Percentiles rank a stretch among this genome's conserved stretches.
Conservation (phyloP, 2,329 filamentous ascomycete genomes). For the Periconia sp. region DNA sequence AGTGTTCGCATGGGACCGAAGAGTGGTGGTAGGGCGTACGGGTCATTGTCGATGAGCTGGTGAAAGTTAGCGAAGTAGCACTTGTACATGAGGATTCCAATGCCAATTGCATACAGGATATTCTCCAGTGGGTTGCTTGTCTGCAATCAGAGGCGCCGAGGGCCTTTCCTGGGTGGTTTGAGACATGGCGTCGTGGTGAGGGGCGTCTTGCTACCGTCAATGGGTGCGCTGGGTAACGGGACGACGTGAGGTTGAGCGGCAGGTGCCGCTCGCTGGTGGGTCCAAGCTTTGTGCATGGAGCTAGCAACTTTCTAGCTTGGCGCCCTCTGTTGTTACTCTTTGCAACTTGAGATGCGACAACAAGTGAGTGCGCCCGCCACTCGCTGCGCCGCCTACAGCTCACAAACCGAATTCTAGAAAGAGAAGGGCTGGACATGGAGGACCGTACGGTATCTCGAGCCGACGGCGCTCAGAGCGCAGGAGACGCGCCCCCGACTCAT, state of each 20-base stretch:
- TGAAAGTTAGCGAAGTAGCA: constrained; percentile 25
- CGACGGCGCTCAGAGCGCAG: constrained; percentile 18
- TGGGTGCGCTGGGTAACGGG: constrained; percentile 4
- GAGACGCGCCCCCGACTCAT: constrained; percentile 23
- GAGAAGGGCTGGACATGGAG: constrained; percentile 24
- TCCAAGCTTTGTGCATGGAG: constrained; percentile 9
- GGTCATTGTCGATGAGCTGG: constrained; percentile 98
- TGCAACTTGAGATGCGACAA: constrained; percentile 22
- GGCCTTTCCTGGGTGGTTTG: constrained; percentile 22
- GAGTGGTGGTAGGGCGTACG: constrained; percentile 62
- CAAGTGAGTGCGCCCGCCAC: constrained; percentile 26
- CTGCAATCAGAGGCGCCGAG: constrained; percentile 60
- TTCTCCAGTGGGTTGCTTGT: constrained; percentile 78
- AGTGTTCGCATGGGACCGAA: constrained; percentile 18
- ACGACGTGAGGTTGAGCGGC: constrained; percentile 24
- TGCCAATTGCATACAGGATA: constrained; percentile 71
- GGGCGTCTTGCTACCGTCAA: constrained; percentile 7
- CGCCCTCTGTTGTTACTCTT: constrained; percentile 16
- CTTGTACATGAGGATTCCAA: constrained; percentile 27
- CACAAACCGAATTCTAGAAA: constrained; percentile 7
- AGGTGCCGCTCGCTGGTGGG: no score
- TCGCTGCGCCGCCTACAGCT: constrained; percentile 11
- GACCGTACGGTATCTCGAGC: constrained; percentile 20
- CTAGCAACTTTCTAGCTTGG: constrained; percentile 30
- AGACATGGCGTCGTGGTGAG: constrained; percentile 33